phyloP scores from a whole-genome alignment of 306 rosid species.

The Lithocarpus polystachyus region DNA sequence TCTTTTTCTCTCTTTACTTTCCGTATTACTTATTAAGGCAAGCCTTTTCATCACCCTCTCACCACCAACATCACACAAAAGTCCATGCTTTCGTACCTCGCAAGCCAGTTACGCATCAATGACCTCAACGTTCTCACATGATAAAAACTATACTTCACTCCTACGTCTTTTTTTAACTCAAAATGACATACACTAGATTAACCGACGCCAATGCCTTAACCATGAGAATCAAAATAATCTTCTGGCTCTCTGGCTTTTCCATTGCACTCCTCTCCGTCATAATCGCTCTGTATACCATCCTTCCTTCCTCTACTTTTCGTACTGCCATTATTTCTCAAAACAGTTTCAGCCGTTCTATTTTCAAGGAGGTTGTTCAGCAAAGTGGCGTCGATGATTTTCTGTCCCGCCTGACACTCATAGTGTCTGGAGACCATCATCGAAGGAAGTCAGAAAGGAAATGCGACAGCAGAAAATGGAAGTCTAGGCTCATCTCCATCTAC shows the following conservation, averaged over 20 bases:
- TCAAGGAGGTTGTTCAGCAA: slow-evolving; percentile 29
- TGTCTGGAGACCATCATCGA: slow-evolving; percentile 13
- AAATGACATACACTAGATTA: slow-evolving; percentile 1
- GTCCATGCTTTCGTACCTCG: slow-evolving; percentile 48
- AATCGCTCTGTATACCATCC: slow-evolving; percentile 18
- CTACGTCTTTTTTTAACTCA: slow-evolving; percentile 18
- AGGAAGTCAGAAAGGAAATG: slow-evolving; percentile 29
- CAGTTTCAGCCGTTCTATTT: slow-evolving; percentile 19
- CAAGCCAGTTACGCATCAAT: slow-evolving; percentile 36
- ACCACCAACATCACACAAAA: slow-evolving; percentile 11
- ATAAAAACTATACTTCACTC: slow-evolving; percentile 24
- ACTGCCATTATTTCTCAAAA: slow-evolving; percentile 10
- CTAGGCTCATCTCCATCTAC: slow-evolving; percentile 36
- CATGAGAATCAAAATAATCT: slow-evolving; percentile 46
- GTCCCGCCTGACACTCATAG: slow-evolving; percentile 32
- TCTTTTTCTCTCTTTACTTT: slow-evolving; percentile 4
- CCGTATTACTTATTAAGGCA: slow-evolving; percentile 14
- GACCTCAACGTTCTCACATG: slow-evolving; percentile 19
- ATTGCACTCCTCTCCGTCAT: slow-evolving; percentile 42
- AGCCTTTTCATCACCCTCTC: neutral
- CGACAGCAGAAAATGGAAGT: slow-evolving; percentile 40
- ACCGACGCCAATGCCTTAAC: slow-evolving; percentile 5
- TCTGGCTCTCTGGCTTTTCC: slow-evolving; percentile 41
- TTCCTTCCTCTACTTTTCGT: slow-evolving; percentile 13
- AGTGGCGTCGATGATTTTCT: slow-evolving; percentile 38